Base-by-base conservation (phyloP, 352 stramenopile genomes). In the Pythium scleroteichum region DNA sequence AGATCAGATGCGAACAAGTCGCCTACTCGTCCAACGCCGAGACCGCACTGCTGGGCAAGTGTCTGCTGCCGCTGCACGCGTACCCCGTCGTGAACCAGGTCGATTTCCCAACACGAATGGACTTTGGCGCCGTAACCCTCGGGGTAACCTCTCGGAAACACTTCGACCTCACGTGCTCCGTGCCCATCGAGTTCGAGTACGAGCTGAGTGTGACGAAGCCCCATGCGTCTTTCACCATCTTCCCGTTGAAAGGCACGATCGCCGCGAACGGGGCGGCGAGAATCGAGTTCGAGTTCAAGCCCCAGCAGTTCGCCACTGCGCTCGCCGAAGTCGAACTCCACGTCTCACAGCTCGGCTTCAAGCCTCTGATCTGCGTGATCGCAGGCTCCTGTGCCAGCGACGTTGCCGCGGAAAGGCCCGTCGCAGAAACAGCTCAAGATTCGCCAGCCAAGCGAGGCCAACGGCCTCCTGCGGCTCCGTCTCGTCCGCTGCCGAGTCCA, bases 181-280 rank as follows among this genome's bases (percentile, higher is more conserved):
- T 97, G 17, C 90, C 90, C 8, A 88, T 97, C 16, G 78, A 87
- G 47, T 97, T 97, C 48, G 87, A 96, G 70, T 97, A 83, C 51
- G 81, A 90, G 66, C 64, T 97, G 6, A 61, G 70, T 16, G 51
- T 96, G 9, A 60, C 71, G 12, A 78, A 86, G 45, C 53, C 81
- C 9, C 85, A 97, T 52, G 72, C 80, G 14, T 78, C 85, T 20
- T 96, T 97, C 64, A 79, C 69, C 0, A 59, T 97, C 13, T 85
- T 89, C 41, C 90, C 90, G 0, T 49, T 93, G 1, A 57, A 39
- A 3, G 87, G 89, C 12, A 66, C 72, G 4, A 91, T 97, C 48
- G 82, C 89, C 1, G 78, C 88, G 1, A 80, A 88, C 54, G 82
- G 87, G 27, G 42, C 54, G 5, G 77, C 78, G 13, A 60, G 75